A percentile compares a stretch with the other conserved stretches of the same genome.
Evolutionary conservation across 108 stramenopile genomes (phyloP).

Genomic region (Conticribra guillardii): DNA sequence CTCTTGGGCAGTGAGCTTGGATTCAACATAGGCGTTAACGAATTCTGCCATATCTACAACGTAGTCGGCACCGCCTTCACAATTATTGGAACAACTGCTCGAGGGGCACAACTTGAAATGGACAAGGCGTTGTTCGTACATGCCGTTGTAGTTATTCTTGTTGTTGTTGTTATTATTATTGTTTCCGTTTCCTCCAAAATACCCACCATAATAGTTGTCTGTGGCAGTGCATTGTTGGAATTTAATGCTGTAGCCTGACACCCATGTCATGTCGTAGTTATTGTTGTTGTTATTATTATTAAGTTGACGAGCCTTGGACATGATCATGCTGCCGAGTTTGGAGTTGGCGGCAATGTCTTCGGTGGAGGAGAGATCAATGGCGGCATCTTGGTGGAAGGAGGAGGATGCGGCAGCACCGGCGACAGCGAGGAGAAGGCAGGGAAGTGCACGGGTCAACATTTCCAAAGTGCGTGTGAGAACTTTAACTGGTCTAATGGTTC

Average conservation of each 20-base stretch:
- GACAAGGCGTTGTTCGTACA: conserved; percentile 45
- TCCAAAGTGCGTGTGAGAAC: neutral
- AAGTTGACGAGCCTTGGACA: conserved; percentile 49
- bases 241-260: conserved; percentile 21
- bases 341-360: conserved; percentile 32
- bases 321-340: conserved; percentile 21
- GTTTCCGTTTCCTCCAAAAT: conserved; percentile 29
- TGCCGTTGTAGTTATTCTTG: conserved; percentile 35
- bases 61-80: conserved; percentile 45
- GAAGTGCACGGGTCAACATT: conserved; percentile 25
- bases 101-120: conserved; percentile 55
- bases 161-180: conserved; percentile 17
- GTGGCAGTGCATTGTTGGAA: conserved; percentile 39
- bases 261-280: conserved; percentile 24
- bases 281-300: conserved; percentile 35
- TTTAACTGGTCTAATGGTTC: neutral
- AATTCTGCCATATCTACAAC: conserved; percentile 49
- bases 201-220: conserved; percentile 34
- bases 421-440: conserved; percentile 21
- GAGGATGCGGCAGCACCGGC: conserved; percentile 11
- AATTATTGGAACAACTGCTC: conserved; percentile 11
- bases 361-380: conserved; percentile 15
- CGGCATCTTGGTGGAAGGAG: conserved; percentile 9
- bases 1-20: conserved; percentile 38
- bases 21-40: conserved; percentile 39